Evolutionary conservation across 495 filamentous ascomycete species (phyloP), one percentile per base, ranked within the genome.

Genomic region (Talaromyces ruber): DNA sequence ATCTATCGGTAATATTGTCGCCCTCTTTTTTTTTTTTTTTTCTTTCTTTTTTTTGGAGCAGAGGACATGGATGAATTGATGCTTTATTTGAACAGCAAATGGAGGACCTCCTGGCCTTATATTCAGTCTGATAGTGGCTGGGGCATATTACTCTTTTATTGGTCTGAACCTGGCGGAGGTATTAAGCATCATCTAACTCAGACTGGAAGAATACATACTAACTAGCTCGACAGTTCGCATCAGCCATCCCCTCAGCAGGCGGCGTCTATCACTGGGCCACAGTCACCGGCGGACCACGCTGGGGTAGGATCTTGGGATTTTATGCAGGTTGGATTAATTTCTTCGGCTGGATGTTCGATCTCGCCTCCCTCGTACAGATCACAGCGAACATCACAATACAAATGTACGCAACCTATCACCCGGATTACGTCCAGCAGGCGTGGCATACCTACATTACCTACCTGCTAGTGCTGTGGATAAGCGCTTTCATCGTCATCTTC

Each of bases 251-350:
- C 1, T 91, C 88, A 0, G 82, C 86, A 7, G 88, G 86, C n/a
- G 89, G 90, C 43, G 90, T 92, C 6, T 92, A 92, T 70, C 89
- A 92, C 71, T 92, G 88, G 88, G 88, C 88, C 0, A 86, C 86
- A 0, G 80, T 91, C 2, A 82, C 88, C 0, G 79, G 79, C 4
- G 88, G 89, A 1, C 81, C 79, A 1, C 79, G 72, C 26, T 84
- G 79, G 61, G 89, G 89, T 16, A 77, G 85, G 6, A 66, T 80
- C 2, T 65, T 82, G 18, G 88, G 89, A 14, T 93, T 84, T 68
- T 90, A 89, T 64, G 84, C 87, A 0, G 89, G 89, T 12, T 88
- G 82, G 71, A 76, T 88, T 64, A 92, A 93, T 68, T 87, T 87
- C 67, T 86, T 87, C 64, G 89, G 83, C 18, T 91, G 88, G 88